Evolutionary conservation across 2,329 filamentous ascomycete genomes (phyloP).

Genomic region (Colletotrichum spaethianum): DNA sequence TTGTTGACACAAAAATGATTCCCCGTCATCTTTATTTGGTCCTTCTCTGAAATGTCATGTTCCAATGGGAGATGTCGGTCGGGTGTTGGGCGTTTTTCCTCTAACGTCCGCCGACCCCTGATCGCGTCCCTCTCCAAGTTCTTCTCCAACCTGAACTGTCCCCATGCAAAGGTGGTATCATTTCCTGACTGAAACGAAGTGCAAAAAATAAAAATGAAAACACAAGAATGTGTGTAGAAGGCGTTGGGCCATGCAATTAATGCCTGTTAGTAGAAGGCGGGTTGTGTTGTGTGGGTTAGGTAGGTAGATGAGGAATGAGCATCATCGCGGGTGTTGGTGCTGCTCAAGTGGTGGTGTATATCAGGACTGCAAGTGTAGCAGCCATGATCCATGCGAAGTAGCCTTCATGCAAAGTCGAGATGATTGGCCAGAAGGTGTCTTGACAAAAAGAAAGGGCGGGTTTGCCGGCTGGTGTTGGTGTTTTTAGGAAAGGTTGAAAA

Average conservation of each 20-base stretch:
- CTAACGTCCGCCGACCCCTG: not conserved
- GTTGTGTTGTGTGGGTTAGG: not conserved
- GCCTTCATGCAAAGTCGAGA: slow-evolving; percentile 4
- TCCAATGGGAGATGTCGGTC: not conserved
- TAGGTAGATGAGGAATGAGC: slow-evolving; percentile 2
- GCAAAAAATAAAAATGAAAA: slow-evolving; percentile 26
- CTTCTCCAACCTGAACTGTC: slow-evolving; percentile 34
- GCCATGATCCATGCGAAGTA: slow-evolving; percentile 15
- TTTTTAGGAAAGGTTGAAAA: slow-evolving; percentile 6
- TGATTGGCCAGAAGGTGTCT: slow-evolving; percentile 24
- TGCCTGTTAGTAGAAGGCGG: slow-evolving; percentile 15
- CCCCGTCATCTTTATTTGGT: not conserved
- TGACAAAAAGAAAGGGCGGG: slow-evolving; percentile 39
- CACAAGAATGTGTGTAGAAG: slow-evolving; percentile 6
- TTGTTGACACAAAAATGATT: not conserved
- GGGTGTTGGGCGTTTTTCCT: not conserved
- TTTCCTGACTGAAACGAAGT: slow-evolving; percentile 42
- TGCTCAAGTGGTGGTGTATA: slow-evolving; percentile 3
- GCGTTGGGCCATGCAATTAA: slow-evolving; percentile 37
- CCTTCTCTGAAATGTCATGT: not conserved
- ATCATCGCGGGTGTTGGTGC: slow-evolving; percentile 1
- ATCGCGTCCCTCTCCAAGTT: not conserved
- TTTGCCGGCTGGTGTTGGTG: slow-evolving; percentile 14
- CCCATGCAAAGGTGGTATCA: slow-evolving; percentile 41
- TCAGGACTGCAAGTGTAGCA: slow-evolving; percentile 6